A percentile compares a stretch with the other conserved stretches of the same genome.
These are phyloP conservation scores for Hylodesmum podocarpum DNA, from an alignment of 306 rosid species.

Conservation along the genomic window DNA sequence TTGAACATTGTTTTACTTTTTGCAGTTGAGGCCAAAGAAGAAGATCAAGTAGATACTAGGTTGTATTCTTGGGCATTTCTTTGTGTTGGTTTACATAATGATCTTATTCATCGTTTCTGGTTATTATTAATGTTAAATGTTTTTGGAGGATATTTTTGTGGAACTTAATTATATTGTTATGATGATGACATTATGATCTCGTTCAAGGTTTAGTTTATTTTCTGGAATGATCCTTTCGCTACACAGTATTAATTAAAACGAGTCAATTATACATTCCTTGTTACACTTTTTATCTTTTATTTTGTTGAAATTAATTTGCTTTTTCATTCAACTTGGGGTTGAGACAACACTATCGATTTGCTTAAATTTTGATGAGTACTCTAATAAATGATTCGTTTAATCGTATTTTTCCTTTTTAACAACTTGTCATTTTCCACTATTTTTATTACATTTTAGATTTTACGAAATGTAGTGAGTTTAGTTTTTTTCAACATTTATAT, in stretches of 20 bases:
- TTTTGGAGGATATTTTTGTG: background rate
- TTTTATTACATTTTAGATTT: too few species aligned
- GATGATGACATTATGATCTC: background rate
- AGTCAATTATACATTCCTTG: background rate
- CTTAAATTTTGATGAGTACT: too few species aligned
- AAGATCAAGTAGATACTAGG: slow-evolving; percentile 63
- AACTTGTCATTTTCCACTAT: too few species aligned
- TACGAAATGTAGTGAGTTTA: too few species aligned
- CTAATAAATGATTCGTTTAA: too few species aligned
- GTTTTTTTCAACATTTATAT: too few species aligned
- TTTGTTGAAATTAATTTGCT: too few species aligned
- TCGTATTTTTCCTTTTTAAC: too few species aligned
- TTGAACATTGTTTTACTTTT: background rate
- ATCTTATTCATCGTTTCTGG: background rate
- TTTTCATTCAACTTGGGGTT: too few species aligned
- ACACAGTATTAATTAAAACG: background rate
- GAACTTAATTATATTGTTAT: background rate
- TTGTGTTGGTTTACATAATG: background rate
- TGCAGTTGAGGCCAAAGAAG: slow-evolving; percentile 94
- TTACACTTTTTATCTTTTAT: too few species aligned
- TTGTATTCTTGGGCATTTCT: background rate
- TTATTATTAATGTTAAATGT: background rate
- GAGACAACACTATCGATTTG: too few species aligned
- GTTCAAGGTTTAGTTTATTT: background rate
- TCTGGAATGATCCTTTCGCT: background rate